Conservation (phyloP, 2,329 filamentous ascomycete genomes). For the Colletotrichum graminicola region DNA sequence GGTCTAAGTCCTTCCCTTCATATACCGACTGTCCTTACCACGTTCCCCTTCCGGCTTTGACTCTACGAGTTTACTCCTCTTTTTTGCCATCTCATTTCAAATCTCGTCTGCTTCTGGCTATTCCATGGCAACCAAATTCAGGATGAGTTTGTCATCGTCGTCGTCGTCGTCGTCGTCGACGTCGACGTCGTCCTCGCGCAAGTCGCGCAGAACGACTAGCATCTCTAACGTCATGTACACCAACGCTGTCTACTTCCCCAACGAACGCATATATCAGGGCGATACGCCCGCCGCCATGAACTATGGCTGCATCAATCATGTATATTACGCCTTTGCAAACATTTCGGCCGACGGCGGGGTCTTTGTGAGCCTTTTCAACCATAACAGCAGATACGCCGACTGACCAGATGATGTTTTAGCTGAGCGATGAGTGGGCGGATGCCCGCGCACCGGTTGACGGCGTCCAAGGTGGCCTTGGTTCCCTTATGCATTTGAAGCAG, state of each 20-base stretch:
- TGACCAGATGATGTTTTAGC: slow-evolving; percentile 57
- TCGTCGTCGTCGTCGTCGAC: slow-evolving; percentile 55
- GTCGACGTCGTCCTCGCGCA: slow-evolving; percentile 57
- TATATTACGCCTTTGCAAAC: slow-evolving; percentile 87
- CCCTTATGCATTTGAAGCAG: slow-evolving; percentile 79
- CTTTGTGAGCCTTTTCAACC: slow-evolving; percentile 70
- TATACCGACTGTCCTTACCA: slow-evolving; percentile 37
- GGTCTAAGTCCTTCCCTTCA: slow-evolving; percentile 35
- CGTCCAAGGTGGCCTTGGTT: slow-evolving; percentile 76
- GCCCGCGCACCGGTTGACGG: slow-evolving; percentile 79
- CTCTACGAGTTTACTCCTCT: slow-evolving; percentile 24
- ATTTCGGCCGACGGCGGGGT: slow-evolving; percentile 79
- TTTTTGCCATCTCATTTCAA: slow-evolving; percentile 1
- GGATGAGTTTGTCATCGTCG: slow-evolving; percentile 55
- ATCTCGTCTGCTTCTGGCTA: not conserved
- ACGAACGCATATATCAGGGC: slow-evolving; percentile 78
- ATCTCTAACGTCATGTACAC: slow-evolving; percentile 67
- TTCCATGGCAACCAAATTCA: slow-evolving; percentile 29
- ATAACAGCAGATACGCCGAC: slow-evolving; percentile 16
- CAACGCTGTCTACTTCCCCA: slow-evolving; percentile 90
- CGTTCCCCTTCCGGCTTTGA: slow-evolving; percentile 22
- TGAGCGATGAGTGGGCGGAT: slow-evolving; percentile 85
- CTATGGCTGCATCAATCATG: slow-evolving; percentile 81
- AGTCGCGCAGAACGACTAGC: slow-evolving; percentile 60
- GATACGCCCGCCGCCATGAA: slow-evolving; percentile 81